Base-by-base conservation (phyloP, 176 grass and related monocot species). In the Neostapfia colusana region DNA sequence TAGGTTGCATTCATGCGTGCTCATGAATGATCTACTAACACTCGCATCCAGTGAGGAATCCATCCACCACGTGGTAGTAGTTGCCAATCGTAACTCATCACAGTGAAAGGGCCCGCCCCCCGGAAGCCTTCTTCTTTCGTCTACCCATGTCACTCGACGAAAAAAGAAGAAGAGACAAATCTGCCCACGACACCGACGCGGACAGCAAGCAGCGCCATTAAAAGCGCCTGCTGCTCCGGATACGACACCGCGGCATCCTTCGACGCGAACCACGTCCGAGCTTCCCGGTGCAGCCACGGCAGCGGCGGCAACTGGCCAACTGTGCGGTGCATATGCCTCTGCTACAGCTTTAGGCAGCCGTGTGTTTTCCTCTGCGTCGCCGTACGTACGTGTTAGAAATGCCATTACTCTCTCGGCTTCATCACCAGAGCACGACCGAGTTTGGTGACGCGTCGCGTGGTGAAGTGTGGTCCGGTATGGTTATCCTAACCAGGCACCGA, bases 11-110 rank as follows among this genome's bases (percentile, higher is more conserved):
- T 84, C 78, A 87, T 57, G 73, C 58, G n/a, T 36, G 53, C 58
- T 41, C 72, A 74, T 88, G 63, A 88, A 83, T 79, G 86, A 28
- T 81, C 44, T 24, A 7, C 16, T 18, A 65, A 65, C 67, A 24
- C 20, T 56, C 6, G 53, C 53, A 64, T 67, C 48, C 48, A 17
- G 41, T 26, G 38, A 27, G 26, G 70, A n/a, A n/a, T n/a, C n/a
- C 72, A 70, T 46, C 65, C 20, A 81, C 68, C 80, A 84, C 86
- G 56, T 79, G 85, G n/a, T n/a, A n/a, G 86, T 84, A 39, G 76
- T 66, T 80, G 81, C 68, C 50, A 28, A 27, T 68, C 10, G 56
- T 70, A 44, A 45, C 63, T 63, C 6, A 5, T 1, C 40, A 35
- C 43, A 65, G 78, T 70, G 71, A 76, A 76, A 55, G 57, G 35